Percentiles rank a stretch among this genome's conserved stretches.
These are phyloP conservation scores for Suillus americanus DNA, from an alignment of 768 basidiomycete species.

Conservation along the genomic window DNA sequence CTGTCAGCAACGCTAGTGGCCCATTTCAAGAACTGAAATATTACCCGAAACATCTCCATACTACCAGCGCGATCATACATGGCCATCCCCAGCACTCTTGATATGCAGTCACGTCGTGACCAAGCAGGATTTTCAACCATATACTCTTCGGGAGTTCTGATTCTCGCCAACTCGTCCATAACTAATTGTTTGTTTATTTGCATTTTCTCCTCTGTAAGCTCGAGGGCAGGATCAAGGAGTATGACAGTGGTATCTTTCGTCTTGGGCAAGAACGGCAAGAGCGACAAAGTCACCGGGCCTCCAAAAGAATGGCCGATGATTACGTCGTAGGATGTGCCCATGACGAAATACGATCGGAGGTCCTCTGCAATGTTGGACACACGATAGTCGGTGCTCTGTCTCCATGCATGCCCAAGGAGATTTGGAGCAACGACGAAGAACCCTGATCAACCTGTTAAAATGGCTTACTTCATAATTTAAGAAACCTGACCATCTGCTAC, in stretches of 20 bases:
- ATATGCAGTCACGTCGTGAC: background rate
- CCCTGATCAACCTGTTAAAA: background rate
- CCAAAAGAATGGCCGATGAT: background rate
- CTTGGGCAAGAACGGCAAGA: background rate
- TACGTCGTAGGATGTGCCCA: background rate
- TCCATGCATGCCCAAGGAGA: slow-evolving; percentile 1
- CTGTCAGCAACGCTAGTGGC: background rate
- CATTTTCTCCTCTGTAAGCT: background rate
- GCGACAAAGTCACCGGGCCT: background rate
- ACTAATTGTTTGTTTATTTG: background rate
- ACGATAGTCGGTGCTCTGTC: background rate
- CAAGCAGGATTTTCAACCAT: background rate
- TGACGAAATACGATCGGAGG: background rate
- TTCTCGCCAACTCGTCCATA: background rate
- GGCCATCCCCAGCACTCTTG: background rate
- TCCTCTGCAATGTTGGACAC: background rate
- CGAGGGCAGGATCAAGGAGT: background rate
- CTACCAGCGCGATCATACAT: background rate
- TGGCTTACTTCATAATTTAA: no score
- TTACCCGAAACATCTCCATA: background rate
- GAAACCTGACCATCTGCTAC: background rate
- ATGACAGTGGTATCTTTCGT: background rate
- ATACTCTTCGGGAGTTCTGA: background rate
- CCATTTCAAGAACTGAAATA: background rate
- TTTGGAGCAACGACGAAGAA: background rate